Conservation (phyloP, 768 basidiomycete genomes). For the Clathrus columnatus region DNA sequence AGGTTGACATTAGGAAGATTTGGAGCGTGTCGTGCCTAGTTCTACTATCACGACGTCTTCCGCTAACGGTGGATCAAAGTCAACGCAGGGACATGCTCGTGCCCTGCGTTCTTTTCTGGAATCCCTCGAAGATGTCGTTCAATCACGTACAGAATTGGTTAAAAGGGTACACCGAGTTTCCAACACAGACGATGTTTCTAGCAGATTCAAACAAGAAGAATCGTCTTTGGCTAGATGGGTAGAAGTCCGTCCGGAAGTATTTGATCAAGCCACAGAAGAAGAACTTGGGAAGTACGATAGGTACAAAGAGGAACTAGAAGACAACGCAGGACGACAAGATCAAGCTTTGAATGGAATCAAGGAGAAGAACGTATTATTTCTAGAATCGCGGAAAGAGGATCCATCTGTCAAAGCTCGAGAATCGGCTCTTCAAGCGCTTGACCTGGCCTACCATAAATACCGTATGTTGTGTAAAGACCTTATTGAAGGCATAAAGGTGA, state of each 20-base stretch:
- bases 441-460: constrained; percentile 82
- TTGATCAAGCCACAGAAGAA: constrained; percentile 73
- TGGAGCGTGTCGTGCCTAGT: constrained; percentile 63
- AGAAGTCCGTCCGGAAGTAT: constrained; percentile 77
- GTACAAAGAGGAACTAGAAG: constrained; percentile 45
- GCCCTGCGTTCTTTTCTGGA: constrained; percentile 68
- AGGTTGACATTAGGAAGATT: constrained; percentile 38
- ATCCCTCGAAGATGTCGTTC: constrained; percentile 63
- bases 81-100: constrained; percentile 57
- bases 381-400: constrained; percentile 72
- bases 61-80: constrained; percentile 23
- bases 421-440: constrained; percentile 70
- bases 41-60: constrained; percentile 37
- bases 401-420: constrained; percentile 72
- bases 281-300: constrained; percentile 77
- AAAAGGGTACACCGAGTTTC: constrained; percentile 54
- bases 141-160: constrained; percentile 52
- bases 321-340: constrained; percentile 55
- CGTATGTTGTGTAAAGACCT: constrained; percentile 76
- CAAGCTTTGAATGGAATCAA: constrained; percentile 57
- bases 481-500: constrained; percentile 79
- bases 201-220: constrained; percentile 57
- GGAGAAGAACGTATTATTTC: constrained; percentile 66
- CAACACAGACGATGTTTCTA: constrained; percentile 63
- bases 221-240: constrained; percentile 54